Percentiles rank a stretch among this genome's conserved stretches.
These are phyloP conservation scores for Corniculantispora saksenae DNA, from an alignment of 2,329 filamentous ascomycete species.

Conservation along the genomic window DNA sequence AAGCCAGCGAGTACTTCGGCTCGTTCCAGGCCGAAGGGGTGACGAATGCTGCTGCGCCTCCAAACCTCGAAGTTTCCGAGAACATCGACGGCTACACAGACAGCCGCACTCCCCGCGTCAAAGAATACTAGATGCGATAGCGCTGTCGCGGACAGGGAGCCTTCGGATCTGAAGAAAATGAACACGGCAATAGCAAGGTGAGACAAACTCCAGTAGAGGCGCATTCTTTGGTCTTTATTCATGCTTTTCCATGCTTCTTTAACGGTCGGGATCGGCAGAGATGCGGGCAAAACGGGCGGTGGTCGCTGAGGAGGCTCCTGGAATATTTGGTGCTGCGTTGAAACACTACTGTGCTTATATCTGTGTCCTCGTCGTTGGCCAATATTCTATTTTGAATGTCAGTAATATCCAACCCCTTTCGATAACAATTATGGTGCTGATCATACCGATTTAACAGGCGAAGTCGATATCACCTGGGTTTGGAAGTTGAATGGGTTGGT, in stretches of 20 bases:
- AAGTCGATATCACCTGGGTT: slow-evolving; percentile 73
- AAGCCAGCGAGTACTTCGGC: slow-evolving; percentile 94
- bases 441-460: slow-evolving; percentile 74
- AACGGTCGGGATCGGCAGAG: slow-evolving; percentile 85
- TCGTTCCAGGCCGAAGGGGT: slow-evolving; percentile 90
- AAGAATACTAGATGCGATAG: slow-evolving; percentile 93
- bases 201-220: slow-evolving; percentile 86
- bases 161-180: slow-evolving; percentile 82
- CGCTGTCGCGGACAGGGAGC: slow-evolving; percentile 87
- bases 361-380: slow-evolving; percentile 92
- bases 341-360: slow-evolving; percentile 96
- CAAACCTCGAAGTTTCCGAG: slow-evolving; percentile 97
- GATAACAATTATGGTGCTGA: slow-evolving; percentile 17
- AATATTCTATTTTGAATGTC: slow-evolving; percentile 63
- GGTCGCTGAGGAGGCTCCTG: slow-evolving; percentile 85
- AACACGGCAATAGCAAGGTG: slow-evolving; percentile 82
- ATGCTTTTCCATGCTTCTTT: slow-evolving; percentile 88
- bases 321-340: slow-evolving; percentile 87
- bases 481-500: slow-evolving; percentile 93
- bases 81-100: slow-evolving; percentile 91
- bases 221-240: slow-evolving; percentile 80
- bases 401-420: not conserved
- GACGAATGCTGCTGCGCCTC: slow-evolving; percentile 86
- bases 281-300: slow-evolving; percentile 85
- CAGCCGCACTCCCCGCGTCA: slow-evolving; percentile 86